phyloP scores from a whole-genome alignment of 805 yeast genomes.

The Danielia reshetovae region DNA sequence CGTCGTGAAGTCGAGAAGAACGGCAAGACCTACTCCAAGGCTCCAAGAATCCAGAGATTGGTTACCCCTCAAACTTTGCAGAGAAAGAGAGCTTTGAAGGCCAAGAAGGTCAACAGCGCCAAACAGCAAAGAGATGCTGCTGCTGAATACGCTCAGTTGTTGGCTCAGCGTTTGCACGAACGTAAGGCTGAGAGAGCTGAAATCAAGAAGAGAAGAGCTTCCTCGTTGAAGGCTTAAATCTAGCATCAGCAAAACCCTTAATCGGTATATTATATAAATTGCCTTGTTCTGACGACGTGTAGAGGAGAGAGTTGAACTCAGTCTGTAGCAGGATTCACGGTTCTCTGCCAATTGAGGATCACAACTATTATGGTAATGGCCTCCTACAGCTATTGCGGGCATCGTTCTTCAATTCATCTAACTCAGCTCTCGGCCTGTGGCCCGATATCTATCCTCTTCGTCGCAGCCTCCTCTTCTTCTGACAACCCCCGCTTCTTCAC shows the following conservation, averaged over 20 bases:
- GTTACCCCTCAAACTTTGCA: slow-evolving; percentile 98
- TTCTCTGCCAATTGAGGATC: too few relatives aligned
- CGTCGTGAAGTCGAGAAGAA: slow-evolving; percentile 98
- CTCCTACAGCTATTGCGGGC: too few relatives aligned
- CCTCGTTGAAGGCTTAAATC: slow-evolving; percentile 86
- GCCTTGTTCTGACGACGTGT: too few relatives aligned
- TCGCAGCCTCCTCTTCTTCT: slow-evolving; percentile 10
- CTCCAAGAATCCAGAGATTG: slow-evolving; percentile 99
- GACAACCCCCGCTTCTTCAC: slow-evolving; percentile 25
- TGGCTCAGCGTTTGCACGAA: slow-evolving; percentile 97
- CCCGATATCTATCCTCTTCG: slow-evolving; percentile 5
- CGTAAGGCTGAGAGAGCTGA: slow-evolving; percentile 98
- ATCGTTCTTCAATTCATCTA: too few relatives aligned
- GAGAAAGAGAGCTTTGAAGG: slow-evolving; percentile 96
- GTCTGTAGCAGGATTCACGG: too few relatives aligned
- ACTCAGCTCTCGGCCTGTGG: not conserved
- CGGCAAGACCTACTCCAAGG: slow-evolving; percentile 98
- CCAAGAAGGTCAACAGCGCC: slow-evolving; percentile 93
- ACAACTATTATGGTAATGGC: too few relatives aligned
- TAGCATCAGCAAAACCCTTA: slow-evolving; percentile 13
- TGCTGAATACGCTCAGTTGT: slow-evolving; percentile 98
- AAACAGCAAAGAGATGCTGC: slow-evolving; percentile 99
- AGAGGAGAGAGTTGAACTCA: too few relatives aligned
- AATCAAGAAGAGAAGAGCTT: slow-evolving; percentile 99
- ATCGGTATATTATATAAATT: slow-evolving; percentile 16